These are phyloP conservation scores for Kentomonas sorsogonicus DNA, from an alignment of 208 protist species.

Conservation along the genomic window DNA sequence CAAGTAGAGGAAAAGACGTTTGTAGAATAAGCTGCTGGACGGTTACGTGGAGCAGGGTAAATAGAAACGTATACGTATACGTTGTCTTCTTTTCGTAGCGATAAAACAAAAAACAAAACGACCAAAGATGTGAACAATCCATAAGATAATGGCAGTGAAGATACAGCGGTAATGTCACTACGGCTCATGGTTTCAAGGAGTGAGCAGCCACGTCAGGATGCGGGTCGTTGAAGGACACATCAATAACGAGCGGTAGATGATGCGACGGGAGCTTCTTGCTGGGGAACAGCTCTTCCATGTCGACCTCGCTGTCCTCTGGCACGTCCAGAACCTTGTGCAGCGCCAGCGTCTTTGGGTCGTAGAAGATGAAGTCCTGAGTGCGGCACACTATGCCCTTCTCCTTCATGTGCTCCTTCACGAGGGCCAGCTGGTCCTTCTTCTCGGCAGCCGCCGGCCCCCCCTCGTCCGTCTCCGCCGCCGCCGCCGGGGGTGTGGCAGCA, in stretches of 20 bases:
- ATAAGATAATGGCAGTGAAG: neutral
- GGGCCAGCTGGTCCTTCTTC: conserved; percentile 27
- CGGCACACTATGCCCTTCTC: conserved; percentile 44
- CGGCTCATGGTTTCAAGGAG: conserved; percentile 34
- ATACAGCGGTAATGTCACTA: too few relatives aligned
- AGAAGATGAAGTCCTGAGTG: conserved; percentile 83
- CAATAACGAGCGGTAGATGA: conserved; percentile 67
- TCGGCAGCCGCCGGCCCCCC: neutral
- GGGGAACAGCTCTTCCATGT: conserved; percentile 53
- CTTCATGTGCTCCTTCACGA: conserved; percentile 22
- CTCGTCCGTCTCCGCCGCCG: neutral
- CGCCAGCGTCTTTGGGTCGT: conserved; percentile 56
- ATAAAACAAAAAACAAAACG: neutral
- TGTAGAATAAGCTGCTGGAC: neutral
- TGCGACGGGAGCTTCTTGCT: conserved; percentile 68
- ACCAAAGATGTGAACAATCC: neutral
- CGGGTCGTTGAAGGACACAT: conserved; percentile 78
- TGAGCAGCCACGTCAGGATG: conserved; percentile 52
- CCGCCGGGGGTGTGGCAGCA: neutral
- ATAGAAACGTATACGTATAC: neutral
- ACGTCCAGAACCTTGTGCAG: conserved; percentile 80
- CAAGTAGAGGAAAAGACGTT: neutral
- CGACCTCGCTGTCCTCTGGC: conserved; percentile 53
- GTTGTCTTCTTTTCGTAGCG: neutral
- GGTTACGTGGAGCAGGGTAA: neutral